These are phyloP conservation scores for Penicillium turbatum DNA, from an alignment of 495 filamentous ascomycete species.

Conservation along the genomic window DNA sequence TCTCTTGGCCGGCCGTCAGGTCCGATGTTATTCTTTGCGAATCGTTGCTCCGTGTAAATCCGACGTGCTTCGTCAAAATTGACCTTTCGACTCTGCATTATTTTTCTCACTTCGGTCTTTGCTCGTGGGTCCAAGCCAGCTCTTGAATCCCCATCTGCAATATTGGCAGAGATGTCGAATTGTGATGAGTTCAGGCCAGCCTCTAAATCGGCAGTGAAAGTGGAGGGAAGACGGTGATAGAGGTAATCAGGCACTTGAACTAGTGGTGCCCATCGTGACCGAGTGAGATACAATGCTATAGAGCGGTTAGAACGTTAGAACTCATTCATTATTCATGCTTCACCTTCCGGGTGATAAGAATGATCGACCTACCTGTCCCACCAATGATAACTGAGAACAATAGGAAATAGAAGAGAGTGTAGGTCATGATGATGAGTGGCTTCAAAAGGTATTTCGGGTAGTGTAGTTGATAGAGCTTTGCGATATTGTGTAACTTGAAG, in stretches of 20 bases:
- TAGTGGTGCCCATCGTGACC: conserved; percentile 66
- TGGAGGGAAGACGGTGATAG: conserved; percentile 69
- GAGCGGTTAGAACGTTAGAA: conserved; percentile 5
- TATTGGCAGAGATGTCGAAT: conserved; percentile 77
- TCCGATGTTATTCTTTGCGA: conserved; percentile 81
- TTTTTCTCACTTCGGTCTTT: conserved; percentile 74
- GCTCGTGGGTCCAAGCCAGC: conserved; percentile 72
- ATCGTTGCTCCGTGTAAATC: conserved; percentile 76
- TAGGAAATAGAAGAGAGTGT: conserved; percentile 73
- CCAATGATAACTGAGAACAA: conserved; percentile 59
- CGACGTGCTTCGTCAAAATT: conserved; percentile 88
- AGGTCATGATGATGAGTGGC: conserved; percentile 51
- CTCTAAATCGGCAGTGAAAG: conserved; percentile 77
- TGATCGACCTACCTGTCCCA: conserved; percentile 49
- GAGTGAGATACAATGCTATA: conserved; percentile 71
- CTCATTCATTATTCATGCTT: neutral
- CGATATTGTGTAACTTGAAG: neutral
- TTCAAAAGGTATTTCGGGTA: neutral
- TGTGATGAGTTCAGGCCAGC: conserved; percentile 73
- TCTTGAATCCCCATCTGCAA: conserved; percentile 69
- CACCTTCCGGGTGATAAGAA: neutral
- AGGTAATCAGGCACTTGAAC: conserved; percentile 55
- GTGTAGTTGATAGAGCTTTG: neutral
- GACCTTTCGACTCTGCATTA: conserved; percentile 77
- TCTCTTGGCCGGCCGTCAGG: conserved; percentile 84